Evolutionary conservation across 805 yeast species (phyloP).

Genomic region (Ogataea haglerorum): DNA sequence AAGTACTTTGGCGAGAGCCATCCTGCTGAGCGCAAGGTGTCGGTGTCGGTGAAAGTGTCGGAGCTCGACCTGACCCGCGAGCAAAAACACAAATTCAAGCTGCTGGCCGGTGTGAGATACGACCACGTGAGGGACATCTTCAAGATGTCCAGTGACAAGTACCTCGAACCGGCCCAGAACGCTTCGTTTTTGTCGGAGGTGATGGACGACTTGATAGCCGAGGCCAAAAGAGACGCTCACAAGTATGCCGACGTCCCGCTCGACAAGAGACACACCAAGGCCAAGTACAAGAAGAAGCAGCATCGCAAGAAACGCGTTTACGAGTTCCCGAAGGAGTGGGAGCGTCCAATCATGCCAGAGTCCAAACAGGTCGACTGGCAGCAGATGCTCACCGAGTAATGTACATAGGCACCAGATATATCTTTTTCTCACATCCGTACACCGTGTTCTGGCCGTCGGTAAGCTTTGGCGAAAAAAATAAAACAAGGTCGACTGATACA

Average conservation of each 20-base stretch:
- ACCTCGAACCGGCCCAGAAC: slow-evolving; percentile 80
- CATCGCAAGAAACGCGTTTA: slow-evolving; percentile 38
- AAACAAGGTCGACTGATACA: slow-evolving; percentile 5
- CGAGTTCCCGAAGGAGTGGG: slow-evolving; percentile 79
- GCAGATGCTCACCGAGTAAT: slow-evolving; percentile 6
- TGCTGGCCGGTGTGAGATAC: slow-evolving; percentile 77
- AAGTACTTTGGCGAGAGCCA: slow-evolving; percentile 70
- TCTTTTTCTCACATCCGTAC: slow-evolving; percentile 8
- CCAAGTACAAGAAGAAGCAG: slow-evolving; percentile 39
- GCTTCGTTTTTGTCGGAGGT: slow-evolving; percentile 67
- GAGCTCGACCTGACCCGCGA: slow-evolving; percentile 50
- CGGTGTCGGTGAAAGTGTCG: slow-evolving; percentile 48
- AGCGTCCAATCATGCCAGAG: slow-evolving; percentile 69
- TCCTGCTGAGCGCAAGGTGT: slow-evolving; percentile 70
- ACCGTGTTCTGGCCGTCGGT: slow-evolving; percentile 2
- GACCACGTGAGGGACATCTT: slow-evolving; percentile 57
- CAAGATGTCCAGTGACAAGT: slow-evolving; percentile 62
- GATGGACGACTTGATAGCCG: slow-evolving; percentile 56
- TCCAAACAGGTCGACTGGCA: slow-evolving; percentile 32
- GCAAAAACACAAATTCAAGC: slow-evolving; percentile 69
- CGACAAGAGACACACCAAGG: slow-evolving; percentile 65
- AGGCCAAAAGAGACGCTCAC: slow-evolving; percentile 55
- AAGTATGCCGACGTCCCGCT: slow-evolving; percentile 79
- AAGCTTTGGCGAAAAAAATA: slow-evolving; percentile 2
- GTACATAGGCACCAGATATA: slow-evolving; percentile 4